Evolutionary conservation across 139 green algal species (phyloP).

Genomic region (Chlorella sp.): DNA sequence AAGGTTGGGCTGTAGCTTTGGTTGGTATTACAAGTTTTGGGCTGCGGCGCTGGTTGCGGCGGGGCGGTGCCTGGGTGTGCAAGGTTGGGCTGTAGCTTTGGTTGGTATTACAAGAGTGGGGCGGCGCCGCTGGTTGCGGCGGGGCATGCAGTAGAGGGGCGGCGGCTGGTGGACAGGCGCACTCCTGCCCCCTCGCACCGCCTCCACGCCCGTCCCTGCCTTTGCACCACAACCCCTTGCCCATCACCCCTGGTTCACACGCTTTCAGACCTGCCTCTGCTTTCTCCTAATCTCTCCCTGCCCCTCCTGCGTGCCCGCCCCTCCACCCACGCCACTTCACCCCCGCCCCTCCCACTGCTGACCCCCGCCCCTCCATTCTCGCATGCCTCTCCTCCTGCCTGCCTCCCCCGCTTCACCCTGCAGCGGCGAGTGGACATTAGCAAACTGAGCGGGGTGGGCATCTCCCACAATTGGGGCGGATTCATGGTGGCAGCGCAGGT

Average conservation of each 20-base stretch:
- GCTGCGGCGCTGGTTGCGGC: background rate
- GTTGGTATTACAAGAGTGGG: no score
- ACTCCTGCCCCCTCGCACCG: no score
- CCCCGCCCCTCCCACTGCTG: background rate
- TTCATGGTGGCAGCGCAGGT: conserved; percentile 15
- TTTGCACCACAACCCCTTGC: no score
- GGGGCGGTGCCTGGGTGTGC: background rate
- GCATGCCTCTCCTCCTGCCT: background rate
- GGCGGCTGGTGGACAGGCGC: no score
- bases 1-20: background rate
- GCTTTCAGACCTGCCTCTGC: no score
- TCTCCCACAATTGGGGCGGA: conserved; percentile 12
- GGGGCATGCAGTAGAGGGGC: background rate
- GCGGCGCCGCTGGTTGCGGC: background rate
- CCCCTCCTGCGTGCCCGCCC: background rate
- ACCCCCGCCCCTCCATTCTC: background rate
- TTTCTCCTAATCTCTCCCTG: no score
- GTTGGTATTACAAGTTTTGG: background rate
- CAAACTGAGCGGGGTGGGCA: conserved; percentile 38
- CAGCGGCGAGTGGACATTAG: conserved; percentile 44
- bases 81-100: background rate
- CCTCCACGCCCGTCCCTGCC: no score
- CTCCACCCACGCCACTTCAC: background rate
- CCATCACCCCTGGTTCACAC: no score
- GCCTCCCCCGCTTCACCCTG: background rate